Percentiles rank a stretch among this genome's conserved stretches.
phyloP scores from a whole-genome alignment of 75 land plant species.

The Cryptomeria japonica region DNA sequence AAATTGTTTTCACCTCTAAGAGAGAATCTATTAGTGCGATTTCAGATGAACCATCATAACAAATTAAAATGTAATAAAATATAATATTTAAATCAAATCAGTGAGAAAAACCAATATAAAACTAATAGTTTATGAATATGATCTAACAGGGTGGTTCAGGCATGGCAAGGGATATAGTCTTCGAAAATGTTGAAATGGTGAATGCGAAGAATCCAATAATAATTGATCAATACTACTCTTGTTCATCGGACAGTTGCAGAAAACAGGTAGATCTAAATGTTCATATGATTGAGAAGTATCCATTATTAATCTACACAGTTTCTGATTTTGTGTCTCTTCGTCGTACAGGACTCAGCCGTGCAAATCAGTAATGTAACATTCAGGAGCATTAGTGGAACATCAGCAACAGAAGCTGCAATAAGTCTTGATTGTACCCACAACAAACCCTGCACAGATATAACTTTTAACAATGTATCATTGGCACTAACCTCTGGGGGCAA shows the following conservation, averaged over 20 bases:
- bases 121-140: neutral
- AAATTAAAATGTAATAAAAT: no score
- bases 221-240: constrained; percentile 70
- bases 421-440: constrained; percentile 27
- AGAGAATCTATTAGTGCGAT: no score
- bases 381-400: constrained; percentile 40
- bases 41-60: no score
- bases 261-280: neutral
- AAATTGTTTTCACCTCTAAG: no score
- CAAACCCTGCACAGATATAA: constrained; percentile 19
- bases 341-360: constrained; percentile 35
- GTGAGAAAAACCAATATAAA: neutral
- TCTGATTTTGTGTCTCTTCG: neutral
- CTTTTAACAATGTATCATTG: neutral
- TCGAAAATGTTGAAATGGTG: constrained; percentile 34
- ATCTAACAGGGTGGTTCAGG: constrained; percentile 60
- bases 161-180: constrained; percentile 35
- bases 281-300: neutral
- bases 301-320: neutral
- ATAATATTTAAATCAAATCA: no score
- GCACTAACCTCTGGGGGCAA: neutral
- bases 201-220: constrained; percentile 46
- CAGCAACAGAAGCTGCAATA: constrained; percentile 30
- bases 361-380: constrained; percentile 29
- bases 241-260: constrained; percentile 17